Evolutionary conservation across 2,329 filamentous ascomycete species (phyloP).

Genomic region (Ilyonectria mors-panacis): DNA sequence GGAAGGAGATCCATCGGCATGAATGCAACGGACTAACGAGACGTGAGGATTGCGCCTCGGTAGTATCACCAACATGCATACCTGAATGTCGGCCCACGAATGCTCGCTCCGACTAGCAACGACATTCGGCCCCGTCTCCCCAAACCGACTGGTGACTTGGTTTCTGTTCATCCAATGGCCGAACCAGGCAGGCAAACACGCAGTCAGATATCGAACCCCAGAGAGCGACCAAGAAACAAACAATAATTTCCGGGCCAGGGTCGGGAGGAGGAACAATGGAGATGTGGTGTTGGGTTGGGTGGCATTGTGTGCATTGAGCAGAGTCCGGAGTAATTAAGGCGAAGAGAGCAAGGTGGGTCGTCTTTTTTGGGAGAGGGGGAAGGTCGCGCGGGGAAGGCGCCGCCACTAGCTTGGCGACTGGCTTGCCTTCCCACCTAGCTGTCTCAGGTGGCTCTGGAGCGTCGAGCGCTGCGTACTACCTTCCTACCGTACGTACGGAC

Average conservation of each 20-base stretch:
- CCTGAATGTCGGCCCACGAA: background rate
- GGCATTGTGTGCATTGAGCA: slow-evolving; percentile 8
- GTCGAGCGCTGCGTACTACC: slow-evolving; percentile 13
- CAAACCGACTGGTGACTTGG: background rate
- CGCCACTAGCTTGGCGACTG: slow-evolving; percentile 21
- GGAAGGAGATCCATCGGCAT: slow-evolving; percentile 5
- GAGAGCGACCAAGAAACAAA: slow-evolving; percentile 21
- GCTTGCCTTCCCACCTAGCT: slow-evolving; percentile 11
- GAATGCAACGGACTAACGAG: background rate
- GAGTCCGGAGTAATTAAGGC: slow-evolving; percentile 3
- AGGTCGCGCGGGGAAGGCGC: slow-evolving; percentile 30
- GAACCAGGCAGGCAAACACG: background rate
- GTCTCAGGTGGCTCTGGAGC: slow-evolving; percentile 29
- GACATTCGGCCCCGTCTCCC: background rate
- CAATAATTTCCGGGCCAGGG: slow-evolving; percentile 14
- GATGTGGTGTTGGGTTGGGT: slow-evolving; percentile 22
- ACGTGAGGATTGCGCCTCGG: background rate
- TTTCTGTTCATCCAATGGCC: background rate
- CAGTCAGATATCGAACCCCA: background rate
- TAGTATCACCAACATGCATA: background rate
- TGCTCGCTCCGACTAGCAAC: background rate
- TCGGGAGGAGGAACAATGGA: slow-evolving; percentile 6
- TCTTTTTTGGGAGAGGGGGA: background rate
- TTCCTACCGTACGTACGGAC: background rate
- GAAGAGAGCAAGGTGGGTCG: background rate